Conservation (phyloP, 768 basidiomycete genomes). For the Porphyrellus cyaneotinctus region DNA sequence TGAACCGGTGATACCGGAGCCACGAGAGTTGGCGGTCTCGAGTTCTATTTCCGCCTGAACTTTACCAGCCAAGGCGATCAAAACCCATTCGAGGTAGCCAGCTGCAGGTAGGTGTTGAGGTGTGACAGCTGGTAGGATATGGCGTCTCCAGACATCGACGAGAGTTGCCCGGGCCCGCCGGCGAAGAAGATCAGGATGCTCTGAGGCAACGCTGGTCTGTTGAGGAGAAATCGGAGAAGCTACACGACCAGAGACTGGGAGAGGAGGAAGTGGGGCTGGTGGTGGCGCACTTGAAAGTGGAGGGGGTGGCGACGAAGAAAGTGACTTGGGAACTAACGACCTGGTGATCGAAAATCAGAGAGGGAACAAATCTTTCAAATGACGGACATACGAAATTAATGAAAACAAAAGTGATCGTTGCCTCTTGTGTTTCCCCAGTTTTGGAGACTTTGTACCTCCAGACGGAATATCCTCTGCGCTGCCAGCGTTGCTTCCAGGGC, state of each 20-base stretch:
- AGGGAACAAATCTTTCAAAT: neutral
- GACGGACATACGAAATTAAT: constrained; percentile 48
- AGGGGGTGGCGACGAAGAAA: constrained; percentile 22
- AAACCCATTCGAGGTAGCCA: constrained; percentile 31
- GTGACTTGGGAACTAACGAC: constrained; percentile 30
- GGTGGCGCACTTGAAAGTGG: constrained; percentile 26
- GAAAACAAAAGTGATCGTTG: constrained; percentile 69
- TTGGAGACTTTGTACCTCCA: constrained; percentile 26
- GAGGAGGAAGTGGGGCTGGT: constrained; percentile 28
- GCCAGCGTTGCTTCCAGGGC: constrained; percentile 14
- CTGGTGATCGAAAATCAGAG: constrained; percentile 14
- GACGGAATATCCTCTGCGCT: constrained; percentile 19
- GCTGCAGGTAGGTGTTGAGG: constrained; percentile 31
- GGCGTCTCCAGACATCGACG: constrained; percentile 61
- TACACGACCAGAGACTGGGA: constrained; percentile 26
- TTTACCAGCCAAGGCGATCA: constrained; percentile 25
- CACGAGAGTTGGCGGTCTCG: constrained; percentile 3
- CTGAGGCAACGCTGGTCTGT: constrained; percentile 4
- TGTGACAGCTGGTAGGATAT: constrained; percentile 52
- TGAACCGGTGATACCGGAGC: neutral
- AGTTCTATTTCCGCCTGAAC: constrained; percentile 18
- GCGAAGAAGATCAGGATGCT: constrained; percentile 37
- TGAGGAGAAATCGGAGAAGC: constrained; percentile 26
- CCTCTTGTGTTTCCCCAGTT: constrained; percentile 55
- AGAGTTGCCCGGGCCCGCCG: constrained; percentile 62